phyloP scores from a whole-genome alignment of 257 asterid genomes.

The Perilla frutescens region DNA sequence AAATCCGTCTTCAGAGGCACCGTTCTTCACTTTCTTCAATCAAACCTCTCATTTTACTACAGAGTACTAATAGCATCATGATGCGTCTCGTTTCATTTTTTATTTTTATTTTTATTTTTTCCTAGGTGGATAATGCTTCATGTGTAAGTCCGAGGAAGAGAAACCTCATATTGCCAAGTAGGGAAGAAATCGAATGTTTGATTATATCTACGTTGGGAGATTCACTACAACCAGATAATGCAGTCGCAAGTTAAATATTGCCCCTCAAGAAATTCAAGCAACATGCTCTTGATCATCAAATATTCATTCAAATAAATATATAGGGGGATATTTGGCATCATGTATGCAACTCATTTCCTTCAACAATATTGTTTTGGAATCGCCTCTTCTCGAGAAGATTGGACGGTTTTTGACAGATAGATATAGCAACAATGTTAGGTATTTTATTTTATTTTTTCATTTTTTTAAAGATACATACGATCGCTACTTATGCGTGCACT shows the following conservation, averaged over 20 bases:
- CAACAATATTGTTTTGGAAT: too few relatives aligned
- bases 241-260: conserved; percentile 17
- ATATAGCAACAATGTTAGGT: too few relatives aligned
- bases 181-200: conserved; percentile 45
- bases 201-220: conserved; percentile 37
- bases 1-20: neutral
- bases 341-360: too few relatives aligned
- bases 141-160: conserved; percentile 40
- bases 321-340: too few relatives aligned
- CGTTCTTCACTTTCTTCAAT: neutral
- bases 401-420: too few relatives aligned
- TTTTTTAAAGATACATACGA: too few relatives aligned
- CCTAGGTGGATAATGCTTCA: conserved; percentile 46
- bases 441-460: too few relatives aligned
- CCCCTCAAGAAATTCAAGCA: neutral
- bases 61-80: neutral
- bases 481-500: too few relatives aligned
- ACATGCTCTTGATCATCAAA: neutral
- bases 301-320: neutral
- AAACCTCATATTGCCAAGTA: conserved; percentile 42
- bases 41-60: neutral
- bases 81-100: too few relatives aligned
- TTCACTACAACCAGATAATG: conserved; percentile 35
- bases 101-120: neutral
- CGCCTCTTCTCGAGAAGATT: too few relatives aligned